Base-by-base conservation (phyloP, 2,329 filamentous ascomycete species). In the Nemania diffusa region DNA sequence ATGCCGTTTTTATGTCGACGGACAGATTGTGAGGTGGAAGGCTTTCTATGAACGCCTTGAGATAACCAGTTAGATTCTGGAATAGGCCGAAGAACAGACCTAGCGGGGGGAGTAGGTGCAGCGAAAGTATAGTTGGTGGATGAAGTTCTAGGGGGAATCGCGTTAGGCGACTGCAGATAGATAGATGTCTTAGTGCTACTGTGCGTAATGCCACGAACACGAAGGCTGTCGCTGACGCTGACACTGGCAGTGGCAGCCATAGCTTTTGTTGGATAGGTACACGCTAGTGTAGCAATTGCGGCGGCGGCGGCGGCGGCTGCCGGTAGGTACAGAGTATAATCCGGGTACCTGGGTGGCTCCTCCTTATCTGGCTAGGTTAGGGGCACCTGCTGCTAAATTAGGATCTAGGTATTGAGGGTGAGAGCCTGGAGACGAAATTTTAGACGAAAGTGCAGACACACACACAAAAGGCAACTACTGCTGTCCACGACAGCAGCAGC, bases 81-180 rank as follows among this genome's bases (percentile, higher is more conserved):
- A 26, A 91, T 83, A 40, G 87, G 83, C 22, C 81, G 83, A 24
- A 89, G 79, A 27, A 85, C 81, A 40, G 82, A 76, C 59, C 78
- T 82, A 52, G 75, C 74, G 13, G 78, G 75, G 29, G 73, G 74
- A 40, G 73, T 62, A 60, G 73, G 73, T 37, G 73, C 69, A 37
- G 78, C 78, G 69, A n/a, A n/a, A n/a, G n/a, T n/a, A n/a, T 84
- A 82, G 70, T 84, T 84, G 64, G 87, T 88, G 0, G 90, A 92
- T 63, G 91, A 93, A 52, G 90, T 93, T 69, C 92, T 87, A 2
- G 90, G 89, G 22, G 92, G 91, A 62, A 94, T 93, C 42, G 85
- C 84, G 78, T 88, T 89, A 61, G 90, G 89, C n/a, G 85, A 87
- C 64, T 82, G 81, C 59, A 83, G 78, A 67, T 69, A 70, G 65